These are phyloP conservation scores for Pulchroboletus neoregius DNA, from an alignment of 1,284 basidiomycete genomes.

Conservation along the genomic window DNA sequence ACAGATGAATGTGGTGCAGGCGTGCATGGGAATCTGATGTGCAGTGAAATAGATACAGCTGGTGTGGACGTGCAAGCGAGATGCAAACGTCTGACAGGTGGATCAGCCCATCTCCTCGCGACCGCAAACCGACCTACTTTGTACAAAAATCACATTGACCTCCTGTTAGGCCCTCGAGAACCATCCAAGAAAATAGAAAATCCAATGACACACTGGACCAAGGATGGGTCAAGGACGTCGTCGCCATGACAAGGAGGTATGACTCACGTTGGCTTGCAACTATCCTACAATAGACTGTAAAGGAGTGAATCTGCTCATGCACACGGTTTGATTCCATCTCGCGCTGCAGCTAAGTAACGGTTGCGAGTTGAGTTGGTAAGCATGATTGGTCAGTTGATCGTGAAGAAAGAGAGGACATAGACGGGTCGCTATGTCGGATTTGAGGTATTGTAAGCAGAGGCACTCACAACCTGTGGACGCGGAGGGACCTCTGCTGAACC, in stretches of 20 bases:
- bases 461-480: slow-evolving; percentile 24
- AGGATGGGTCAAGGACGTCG: neutral
- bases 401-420: slow-evolving; percentile 10
- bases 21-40: slow-evolving; percentile 25
- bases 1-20: slow-evolving; percentile 18
- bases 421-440: slow-evolving; percentile 7
- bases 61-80: slow-evolving; percentile 4
- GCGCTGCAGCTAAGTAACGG: slow-evolving; percentile 24
- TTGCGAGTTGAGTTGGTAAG: slow-evolving; percentile 23
- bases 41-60: slow-evolving; percentile 26
- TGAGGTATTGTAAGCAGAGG: slow-evolving; percentile 23
- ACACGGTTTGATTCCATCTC: slow-evolving; percentile 6
- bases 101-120: slow-evolving; percentile 7
- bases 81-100: slow-evolving; percentile 8
- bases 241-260: neutral
- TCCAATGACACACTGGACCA: slow-evolving; percentile 21
- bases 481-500: slow-evolving; percentile 10
- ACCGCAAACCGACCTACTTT: slow-evolving; percentile 7
- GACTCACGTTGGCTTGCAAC: slow-evolving; percentile 28
- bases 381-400: slow-evolving; percentile 13
- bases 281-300: slow-evolving; percentile 23
- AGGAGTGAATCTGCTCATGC: slow-evolving; percentile 7
- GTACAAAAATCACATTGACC: slow-evolving; percentile 10
- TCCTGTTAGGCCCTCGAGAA: slow-evolving; percentile 24
- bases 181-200: slow-evolving; percentile 23